Base-by-base conservation (phyloP, 208 protist genomes). In the Baffinella frigidus region DNA sequence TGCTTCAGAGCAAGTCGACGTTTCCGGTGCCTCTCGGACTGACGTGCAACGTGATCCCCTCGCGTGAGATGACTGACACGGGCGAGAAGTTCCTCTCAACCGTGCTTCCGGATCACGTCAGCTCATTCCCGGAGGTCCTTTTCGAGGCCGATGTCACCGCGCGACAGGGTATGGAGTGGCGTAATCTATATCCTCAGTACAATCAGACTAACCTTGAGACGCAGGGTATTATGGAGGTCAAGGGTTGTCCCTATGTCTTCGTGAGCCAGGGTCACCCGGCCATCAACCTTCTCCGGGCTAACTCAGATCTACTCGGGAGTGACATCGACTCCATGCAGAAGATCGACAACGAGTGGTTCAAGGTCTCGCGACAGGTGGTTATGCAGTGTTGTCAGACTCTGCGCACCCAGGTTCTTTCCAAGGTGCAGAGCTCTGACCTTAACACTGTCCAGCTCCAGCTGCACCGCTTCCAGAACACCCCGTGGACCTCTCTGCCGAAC, bases 341-440 rank as follows among this genome's bases (percentile, higher is more conserved):
- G 48, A 27, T 87, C 39, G 80, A 87, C 39, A 33, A 67, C 2
- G 24, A 87, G 80, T 87, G 51, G 48, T 87, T 45, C 80, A 87
- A 87, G 80, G 48, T 87, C 80, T 4, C 80, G 39, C n/a, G 48
- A 30, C 4, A 62, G 39, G 80, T 87, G 3, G 4, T 87, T 11
- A 62, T 17, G 44, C n/a, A 35, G 30, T 68, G 43, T n/a, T 87
- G 80, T 35, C 4, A 72, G 4, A n/a, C 51, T 2, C 80, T 87
- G 48, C 80, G 80, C 14, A 87, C 14, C 80, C 20, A 62, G 80
- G 80, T 87, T 4, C 80, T 87, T 2, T 45, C 3, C 80, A 87
- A 64, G 39, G 39, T 87, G 27, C n/a, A n/a, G 14, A 67, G 39
- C 3, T 24, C n/a, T 27, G 80, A 87, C 80, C 51, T 87, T 30